Evolutionary conservation across 306 rosid species (phyloP), one percentile per base, ranked within the genome.

Genomic region (Casuarina cunninghamiana): DNA sequence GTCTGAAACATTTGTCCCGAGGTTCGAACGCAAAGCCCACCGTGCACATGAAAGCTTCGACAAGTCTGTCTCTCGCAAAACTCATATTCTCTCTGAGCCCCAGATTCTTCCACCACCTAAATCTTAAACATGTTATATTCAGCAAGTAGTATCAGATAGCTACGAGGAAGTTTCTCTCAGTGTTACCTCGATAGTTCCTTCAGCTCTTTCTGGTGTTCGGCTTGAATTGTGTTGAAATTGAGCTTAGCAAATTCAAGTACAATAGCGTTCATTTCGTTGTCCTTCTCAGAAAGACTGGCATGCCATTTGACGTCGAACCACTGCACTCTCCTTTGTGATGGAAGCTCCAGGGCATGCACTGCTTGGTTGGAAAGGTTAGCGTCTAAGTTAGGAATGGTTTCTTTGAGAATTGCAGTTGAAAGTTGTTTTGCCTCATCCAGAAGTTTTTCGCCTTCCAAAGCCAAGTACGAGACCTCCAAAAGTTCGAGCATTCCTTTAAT

Each of bases 71-170:
- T 77, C 97, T 78, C 76, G 93, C 88, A 77, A 92, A 92, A 35
- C 46, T 45, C 84, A 90, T 49, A 0, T 83, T 75, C 45, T 84
- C 51, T 62, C 42, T 66, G 9, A 90, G 35, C 15, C 86, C 93
- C 17, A 86, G 86, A 48, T 85, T 85, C 72, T 75, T 86, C 97
- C 97, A 92, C 94, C 97, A 92, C 83, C 94, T 92, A 73, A 12
- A 26, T 0, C 32, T 26, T 26, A 1, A 26, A 26, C 32, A 26
- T 26, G 0, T 26, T 26, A 26, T 26, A 26, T 26, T 26, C 1
- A 26, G 32, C 32, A 26, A 26, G 32, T 26, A 26, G 32, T 26
- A 26, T 26, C 32, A 26, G 32, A 26, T 26, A 26, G 32, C 32
- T n/a, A 5, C n/a, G 37, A 17, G 35, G 60, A 49, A 32, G 26